Conservation (phyloP, 176 grass and related monocot species). For the Saccharum spontaneum region DNA sequence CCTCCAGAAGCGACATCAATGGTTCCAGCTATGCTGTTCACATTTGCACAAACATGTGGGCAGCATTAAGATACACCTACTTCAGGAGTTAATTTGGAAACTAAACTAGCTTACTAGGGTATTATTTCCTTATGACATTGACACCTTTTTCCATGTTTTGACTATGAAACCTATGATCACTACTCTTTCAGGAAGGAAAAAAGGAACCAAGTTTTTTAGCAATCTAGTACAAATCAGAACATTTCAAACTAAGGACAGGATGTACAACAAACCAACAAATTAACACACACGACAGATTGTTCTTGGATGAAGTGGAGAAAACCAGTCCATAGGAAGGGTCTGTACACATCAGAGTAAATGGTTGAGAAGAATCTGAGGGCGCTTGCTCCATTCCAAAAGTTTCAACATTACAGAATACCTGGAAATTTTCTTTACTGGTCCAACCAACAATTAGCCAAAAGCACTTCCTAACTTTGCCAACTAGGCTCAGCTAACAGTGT, state of each 20-base stretch:
- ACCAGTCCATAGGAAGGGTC: conserved; percentile 7
- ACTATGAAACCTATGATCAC: neutral
- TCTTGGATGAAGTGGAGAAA: conserved; percentile 24
- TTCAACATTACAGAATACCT: neutral
- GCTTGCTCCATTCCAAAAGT: neutral
- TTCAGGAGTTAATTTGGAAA: neutral
- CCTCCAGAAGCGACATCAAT: conserved; percentile 23
- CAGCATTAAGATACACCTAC: neutral
- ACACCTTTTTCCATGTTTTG: conserved; percentile 13
- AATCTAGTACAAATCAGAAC: conserved; percentile 8
- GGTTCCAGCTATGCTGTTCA: conserved; percentile 18
- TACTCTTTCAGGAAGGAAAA: neutral
- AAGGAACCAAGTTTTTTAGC: neutral
- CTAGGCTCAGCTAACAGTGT: neutral
- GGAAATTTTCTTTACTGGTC: neutral
- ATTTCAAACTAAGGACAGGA: conserved; percentile 16
- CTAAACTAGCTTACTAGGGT: neutral
- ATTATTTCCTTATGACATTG: neutral
- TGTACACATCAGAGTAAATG: conserved; percentile 23
- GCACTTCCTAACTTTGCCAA: neutral
- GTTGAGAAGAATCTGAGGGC: neutral
- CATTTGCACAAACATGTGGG: conserved; percentile 37
- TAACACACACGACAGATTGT: conserved; percentile 40
- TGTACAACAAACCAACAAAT: conserved; percentile 25
- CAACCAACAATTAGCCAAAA: neutral